Conservation (phyloP, 2,329 filamentous ascomycete genomes). For the Botrytis fragariae region DNA sequence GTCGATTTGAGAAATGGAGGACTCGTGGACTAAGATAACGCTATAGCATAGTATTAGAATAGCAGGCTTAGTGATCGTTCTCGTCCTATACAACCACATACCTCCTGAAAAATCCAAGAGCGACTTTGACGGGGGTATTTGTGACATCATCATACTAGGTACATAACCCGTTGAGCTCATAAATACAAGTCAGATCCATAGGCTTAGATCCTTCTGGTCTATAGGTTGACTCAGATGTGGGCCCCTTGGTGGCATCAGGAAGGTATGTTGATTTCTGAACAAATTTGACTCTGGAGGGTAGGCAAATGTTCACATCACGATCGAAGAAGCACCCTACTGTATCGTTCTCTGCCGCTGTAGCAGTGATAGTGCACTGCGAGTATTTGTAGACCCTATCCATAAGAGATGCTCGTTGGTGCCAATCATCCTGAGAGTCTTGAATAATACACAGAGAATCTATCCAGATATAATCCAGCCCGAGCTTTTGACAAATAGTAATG, state of each 20-base stretch:
- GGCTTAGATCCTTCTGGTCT: too few species aligned
- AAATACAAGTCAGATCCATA: too few species aligned
- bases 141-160: too few species aligned
- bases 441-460: not conserved
- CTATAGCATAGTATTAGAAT: not conserved
- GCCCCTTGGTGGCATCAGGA: not conserved
- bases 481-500: not conserved
- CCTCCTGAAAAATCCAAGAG: not conserved
- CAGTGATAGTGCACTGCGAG: not conserved
- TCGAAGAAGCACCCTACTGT: not conserved
- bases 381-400: not conserved
- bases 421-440: not conserved
- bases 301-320: not conserved
- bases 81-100: not conserved
- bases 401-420: not conserved
- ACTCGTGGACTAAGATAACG: not conserved
- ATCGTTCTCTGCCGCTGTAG: not conserved
- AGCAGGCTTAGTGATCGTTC: fast-evolving
- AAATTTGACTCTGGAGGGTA: not conserved
- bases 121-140: too few species aligned
- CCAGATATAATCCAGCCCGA: not conserved
- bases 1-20: not conserved
- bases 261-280: fast-evolving
- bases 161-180: too few species aligned
- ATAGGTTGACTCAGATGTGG: not conserved